phyloP scores from a whole-genome alignment of 2,329 filamentous ascomycete genomes.

The Trichoderma oligosporum region DNA sequence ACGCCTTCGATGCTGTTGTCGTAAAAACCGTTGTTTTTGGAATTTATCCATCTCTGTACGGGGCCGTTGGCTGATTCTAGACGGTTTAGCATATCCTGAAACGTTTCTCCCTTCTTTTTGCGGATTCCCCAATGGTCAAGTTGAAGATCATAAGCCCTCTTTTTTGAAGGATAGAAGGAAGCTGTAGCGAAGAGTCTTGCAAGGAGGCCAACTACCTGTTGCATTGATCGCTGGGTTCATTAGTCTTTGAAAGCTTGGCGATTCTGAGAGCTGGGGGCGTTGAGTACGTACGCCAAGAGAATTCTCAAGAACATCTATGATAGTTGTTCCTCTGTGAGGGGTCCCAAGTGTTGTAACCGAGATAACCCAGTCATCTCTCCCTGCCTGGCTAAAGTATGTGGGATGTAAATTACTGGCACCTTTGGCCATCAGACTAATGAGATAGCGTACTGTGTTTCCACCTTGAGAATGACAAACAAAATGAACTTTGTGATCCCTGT shows the following conservation, averaged over 20 bases:
- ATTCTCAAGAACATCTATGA: not conserved
- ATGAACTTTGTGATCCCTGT: not conserved
- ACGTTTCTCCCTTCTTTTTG: not conserved
- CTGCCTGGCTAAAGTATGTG: not conserved
- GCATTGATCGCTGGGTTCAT: not conserved
- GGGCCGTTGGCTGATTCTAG: not conserved
- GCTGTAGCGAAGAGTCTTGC: not conserved
- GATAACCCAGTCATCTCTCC: not conserved
- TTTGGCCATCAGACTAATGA: not conserved
- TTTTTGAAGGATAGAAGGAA: not conserved
- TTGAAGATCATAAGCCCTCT: not conserved
- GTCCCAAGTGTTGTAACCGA: not conserved
- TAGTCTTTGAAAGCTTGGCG: not conserved
- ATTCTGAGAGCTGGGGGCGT: not conserved
- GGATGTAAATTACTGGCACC: not conserved
- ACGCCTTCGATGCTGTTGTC: not conserved
- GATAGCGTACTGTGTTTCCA: not conserved
- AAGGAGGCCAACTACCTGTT: not conserved
- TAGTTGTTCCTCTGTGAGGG: not conserved
- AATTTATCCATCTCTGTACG: not conserved
- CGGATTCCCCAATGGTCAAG: conserved; percentile 1
- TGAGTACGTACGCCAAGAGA: not conserved
- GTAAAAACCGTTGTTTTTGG: not conserved
- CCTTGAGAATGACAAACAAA: conserved; percentile 2
- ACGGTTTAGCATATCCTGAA: not conserved